phyloP scores from a whole-genome alignment of 2,329 filamentous ascomycete genomes.

The Tolypocladium paradoxum region DNA sequence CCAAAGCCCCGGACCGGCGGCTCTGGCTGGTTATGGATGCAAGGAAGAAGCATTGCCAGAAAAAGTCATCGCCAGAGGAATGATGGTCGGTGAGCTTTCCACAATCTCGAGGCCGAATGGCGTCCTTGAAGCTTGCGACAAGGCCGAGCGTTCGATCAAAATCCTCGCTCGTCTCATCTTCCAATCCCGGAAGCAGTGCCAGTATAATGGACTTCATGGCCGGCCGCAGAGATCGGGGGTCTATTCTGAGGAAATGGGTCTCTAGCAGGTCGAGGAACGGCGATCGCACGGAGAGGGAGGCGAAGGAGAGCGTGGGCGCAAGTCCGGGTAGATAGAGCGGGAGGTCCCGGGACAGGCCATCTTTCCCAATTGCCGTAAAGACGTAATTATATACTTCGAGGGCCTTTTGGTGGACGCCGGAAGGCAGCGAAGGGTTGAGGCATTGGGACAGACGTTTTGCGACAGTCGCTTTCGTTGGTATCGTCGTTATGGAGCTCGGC shows the following conservation, averaged over 20 bases:
- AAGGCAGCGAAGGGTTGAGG: conserved; percentile 83
- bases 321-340: conserved; percentile 84
- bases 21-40: conserved; percentile 84
- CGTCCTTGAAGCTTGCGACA: conserved; percentile 64
- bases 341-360: conserved; percentile 71
- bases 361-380: conserved; percentile 73
- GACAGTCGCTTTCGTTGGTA: conserved; percentile 74
- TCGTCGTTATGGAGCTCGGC: conserved; percentile 55
- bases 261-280: conserved; percentile 79
- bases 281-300: conserved; percentile 80
- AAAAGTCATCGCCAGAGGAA: conserved; percentile 68
- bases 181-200: conserved; percentile 79
- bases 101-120: conserved; percentile 45
- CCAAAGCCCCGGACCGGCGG: conserved; percentile 74
- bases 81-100: conserved; percentile 40
- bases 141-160: conserved; percentile 80
- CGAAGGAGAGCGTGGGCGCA: conserved; percentile 82
- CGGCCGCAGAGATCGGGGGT: conserved; percentile 63
- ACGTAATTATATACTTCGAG: conserved; percentile 88
- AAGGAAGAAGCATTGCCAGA: conserved; percentile 97
- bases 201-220: conserved; percentile 85
- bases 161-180: conserved; percentile 95
- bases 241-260: conserved; percentile 62
- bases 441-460: conserved; percentile 92
- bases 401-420: conserved; percentile 94